Evolutionary conservation across 257 asterid genomes (phyloP), one percentile per base, ranked within the genome.

Genomic region (Anisodus tanguticus): DNA sequence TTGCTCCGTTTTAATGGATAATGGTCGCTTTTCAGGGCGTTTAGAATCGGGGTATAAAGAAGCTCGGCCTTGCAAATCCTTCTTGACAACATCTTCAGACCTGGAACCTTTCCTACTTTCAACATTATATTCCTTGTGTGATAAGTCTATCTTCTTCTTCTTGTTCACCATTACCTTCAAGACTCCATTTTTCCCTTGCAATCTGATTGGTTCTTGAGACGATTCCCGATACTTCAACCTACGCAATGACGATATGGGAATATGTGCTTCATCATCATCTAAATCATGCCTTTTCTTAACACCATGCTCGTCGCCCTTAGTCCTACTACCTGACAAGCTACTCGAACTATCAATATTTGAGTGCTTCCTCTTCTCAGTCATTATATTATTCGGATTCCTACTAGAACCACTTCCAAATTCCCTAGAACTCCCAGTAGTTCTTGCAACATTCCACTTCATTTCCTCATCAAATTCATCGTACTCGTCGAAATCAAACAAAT

Each of bases 151-250:
- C 86, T 88, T 92, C 85, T 92, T 95, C 92, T 93, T 95, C 91
- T 91, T 95, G 85, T 93, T 93, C 72, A 93, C 96, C 99, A 91
- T 95, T 82, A 97, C 98, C 90, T 97, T 95, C 89, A 97, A 84
- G 70, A 95, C 97, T 83, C 99, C 98, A 85, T 92, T 97, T 90
- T 97, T 97, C 66, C 99, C 98, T 91, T 97, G 98, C 86, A 93
- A 84, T 88, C 98, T 91, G 26, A 97, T 93, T 19, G 97, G 91
- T 87, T 93, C 92, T 53, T 89, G 87, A 41, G 89, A 80, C 67
- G 79, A 84, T 84, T 91, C 91, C 83, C 84, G 93, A 87, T 87
- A 85, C 88, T 92, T 94, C 87, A 88, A 85, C 88, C 89, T 90
- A 85, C 88, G 57, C 86, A 86, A 85, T 4, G 98, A 85, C 3